Percentiles rank a stretch among this genome's conserved stretches.
Evolutionary conservation across 225 moss, liverwort and hornwort species (phyloP).

Genomic region (Pseudisothecium myosuroides): DNA sequence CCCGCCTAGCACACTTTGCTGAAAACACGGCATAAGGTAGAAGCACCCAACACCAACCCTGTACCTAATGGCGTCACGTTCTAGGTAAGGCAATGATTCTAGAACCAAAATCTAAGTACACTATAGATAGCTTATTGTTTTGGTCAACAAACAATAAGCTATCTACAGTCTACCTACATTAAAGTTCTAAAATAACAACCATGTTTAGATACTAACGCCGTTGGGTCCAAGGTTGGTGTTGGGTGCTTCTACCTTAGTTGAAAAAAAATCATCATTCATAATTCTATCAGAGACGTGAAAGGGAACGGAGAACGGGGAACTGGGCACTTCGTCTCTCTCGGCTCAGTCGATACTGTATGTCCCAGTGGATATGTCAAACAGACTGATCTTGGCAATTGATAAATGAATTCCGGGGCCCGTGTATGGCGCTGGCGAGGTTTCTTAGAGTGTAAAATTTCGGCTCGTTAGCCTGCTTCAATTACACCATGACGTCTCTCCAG

Average conservation of each 20-base stretch:
- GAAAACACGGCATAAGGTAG: background rate
- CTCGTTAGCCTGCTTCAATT: too few species aligned
- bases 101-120: too few species aligned
- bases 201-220: too few species aligned
- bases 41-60: too few species aligned
- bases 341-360: background rate
- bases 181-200: too few species aligned
- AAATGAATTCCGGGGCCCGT: background rate
- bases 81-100: too few species aligned
- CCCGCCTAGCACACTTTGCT: too few species aligned
- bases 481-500: conserved; percentile 1
- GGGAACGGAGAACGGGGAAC: background rate
- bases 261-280: background rate
- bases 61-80: too few species aligned
- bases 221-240: too few species aligned
- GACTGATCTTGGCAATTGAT: background rate
- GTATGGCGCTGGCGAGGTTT: background rate
- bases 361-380: background rate
- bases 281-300: background rate
- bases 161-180: too few species aligned
- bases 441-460: background rate
- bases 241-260: background rate
- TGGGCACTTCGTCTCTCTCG: background rate
- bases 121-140: too few species aligned
- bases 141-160: too few species aligned